phyloP scores from a whole-genome alignment of 495 filamentous ascomycete genomes.

The Entonaema liquescens region DNA sequence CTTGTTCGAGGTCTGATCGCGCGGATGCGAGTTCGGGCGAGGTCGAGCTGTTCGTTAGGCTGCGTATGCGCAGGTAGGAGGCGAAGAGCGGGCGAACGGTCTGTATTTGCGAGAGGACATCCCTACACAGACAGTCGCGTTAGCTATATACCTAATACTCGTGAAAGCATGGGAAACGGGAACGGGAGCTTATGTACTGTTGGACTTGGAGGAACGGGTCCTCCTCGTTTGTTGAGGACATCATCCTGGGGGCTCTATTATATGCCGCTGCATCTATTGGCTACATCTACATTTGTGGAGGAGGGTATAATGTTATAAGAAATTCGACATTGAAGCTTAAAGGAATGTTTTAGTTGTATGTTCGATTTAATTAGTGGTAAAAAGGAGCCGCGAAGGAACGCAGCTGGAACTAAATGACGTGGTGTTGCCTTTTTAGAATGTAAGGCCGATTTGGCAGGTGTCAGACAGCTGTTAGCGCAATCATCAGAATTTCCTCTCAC shows the following conservation, averaged over 20 bases:
- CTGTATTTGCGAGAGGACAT: slow-evolving; percentile 83
- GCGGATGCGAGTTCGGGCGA: slow-evolving; percentile 90
- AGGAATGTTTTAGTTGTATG: background rate
- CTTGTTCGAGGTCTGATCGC: slow-evolving; percentile 79
- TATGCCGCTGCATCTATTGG: slow-evolving; percentile 42
- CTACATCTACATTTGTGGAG: slow-evolving; percentile 38
- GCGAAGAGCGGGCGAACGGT: slow-evolving; percentile 85
- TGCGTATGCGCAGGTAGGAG: slow-evolving; percentile 95
- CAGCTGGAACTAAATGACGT: slow-evolving; percentile 32
- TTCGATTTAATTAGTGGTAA: slow-evolving; percentile 10
- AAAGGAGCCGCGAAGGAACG: slow-evolving; percentile 12
- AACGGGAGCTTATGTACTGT: slow-evolving; percentile 62
- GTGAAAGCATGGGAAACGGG: background rate
- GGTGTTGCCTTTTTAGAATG: slow-evolving; percentile 17
- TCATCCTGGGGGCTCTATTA: slow-evolving; percentile 61
- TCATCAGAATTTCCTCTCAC: background rate
- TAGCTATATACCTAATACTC: slow-evolving; percentile 4
- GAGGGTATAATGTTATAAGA: background rate
- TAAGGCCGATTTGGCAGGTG: slow-evolving; percentile 10
- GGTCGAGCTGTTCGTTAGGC: slow-evolving; percentile 64
- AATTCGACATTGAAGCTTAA: background rate
- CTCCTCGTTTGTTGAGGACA: slow-evolving; percentile 75
- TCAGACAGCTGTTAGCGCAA: slow-evolving; percentile 1
- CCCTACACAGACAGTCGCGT: slow-evolving; percentile 60
- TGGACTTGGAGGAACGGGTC: slow-evolving; percentile 96